These are phyloP conservation scores for Epicoccum nigrum DNA, from an alignment of 2,329 filamentous ascomycete genomes.

Conservation along the genomic window DNA sequence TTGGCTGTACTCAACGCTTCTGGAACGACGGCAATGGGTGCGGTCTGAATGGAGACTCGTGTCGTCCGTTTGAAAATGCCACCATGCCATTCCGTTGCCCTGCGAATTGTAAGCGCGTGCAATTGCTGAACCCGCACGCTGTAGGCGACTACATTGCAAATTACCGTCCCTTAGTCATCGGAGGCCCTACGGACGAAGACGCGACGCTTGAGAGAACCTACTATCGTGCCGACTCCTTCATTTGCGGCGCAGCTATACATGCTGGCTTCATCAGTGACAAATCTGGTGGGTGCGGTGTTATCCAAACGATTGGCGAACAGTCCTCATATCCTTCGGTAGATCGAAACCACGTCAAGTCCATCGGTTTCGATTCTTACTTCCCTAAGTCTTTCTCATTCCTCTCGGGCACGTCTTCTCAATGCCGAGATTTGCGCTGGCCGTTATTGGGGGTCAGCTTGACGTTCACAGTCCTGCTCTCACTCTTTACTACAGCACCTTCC, in stretches of 20 bases:
- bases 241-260: conserved; percentile 85
- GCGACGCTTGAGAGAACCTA: conserved; percentile 57
- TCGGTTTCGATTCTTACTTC: conserved; percentile 85
- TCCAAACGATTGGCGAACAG: conserved; percentile 73
- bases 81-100: conserved; percentile 77
- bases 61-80: conserved; percentile 74
- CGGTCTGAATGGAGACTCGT: conserved; percentile 75
- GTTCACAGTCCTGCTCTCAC: conserved; percentile 77
- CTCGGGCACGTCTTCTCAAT: conserved; percentile 67
- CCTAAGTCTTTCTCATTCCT: conserved; percentile 85
- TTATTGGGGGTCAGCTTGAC: conserved; percentile 80
- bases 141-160: conserved; percentile 71
- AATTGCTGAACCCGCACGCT: conserved; percentile 73
- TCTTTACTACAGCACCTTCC: conserved; percentile 79
- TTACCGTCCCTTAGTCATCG: conserved; percentile 62
- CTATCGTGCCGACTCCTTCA: conserved; percentile 89
- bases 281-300: conserved; percentile 80
- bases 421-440: conserved; percentile 82
- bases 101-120: conserved; percentile 70
- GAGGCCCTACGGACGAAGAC: conserved; percentile 55
- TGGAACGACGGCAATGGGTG: conserved; percentile 73
- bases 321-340: conserved; percentile 67
- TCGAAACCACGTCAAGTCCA: conserved; percentile 76
- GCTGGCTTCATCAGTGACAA: conserved; percentile 75
- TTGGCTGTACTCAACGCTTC: conserved; percentile 72